phyloP scores from a whole-genome alignment of 306 rosid genomes.

The barrel medic (Medicago truncatula) region DNA sequence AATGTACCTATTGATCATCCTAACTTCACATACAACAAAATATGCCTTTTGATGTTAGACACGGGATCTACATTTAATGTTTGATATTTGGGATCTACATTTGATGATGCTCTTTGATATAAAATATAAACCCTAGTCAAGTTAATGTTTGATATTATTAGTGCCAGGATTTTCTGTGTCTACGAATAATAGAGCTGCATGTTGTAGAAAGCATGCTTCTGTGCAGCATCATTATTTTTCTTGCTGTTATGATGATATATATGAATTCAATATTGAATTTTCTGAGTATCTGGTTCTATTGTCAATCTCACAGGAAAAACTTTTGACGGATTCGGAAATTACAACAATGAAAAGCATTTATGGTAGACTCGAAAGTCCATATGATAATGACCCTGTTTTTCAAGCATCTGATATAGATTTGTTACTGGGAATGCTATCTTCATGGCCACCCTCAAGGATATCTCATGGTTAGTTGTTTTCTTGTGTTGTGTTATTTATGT shows the following conservation, averaged over 20 bases:
- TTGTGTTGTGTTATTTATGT: constrained; percentile 6
- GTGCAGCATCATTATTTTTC: constrained; percentile 25
- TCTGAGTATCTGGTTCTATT: constrained; percentile 29
- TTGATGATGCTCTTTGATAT: constrained; percentile 28
- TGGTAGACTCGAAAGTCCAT: no score
- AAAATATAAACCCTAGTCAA: constrained; percentile 4
- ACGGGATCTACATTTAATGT: constrained; percentile 4
- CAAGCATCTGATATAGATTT: constrained; percentile 69
- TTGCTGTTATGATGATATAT: constrained; percentile 26
- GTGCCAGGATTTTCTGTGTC: constrained; percentile 1
- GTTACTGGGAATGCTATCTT: constrained; percentile 68
- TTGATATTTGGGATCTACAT: not conserved
- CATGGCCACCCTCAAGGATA: constrained; percentile 78
- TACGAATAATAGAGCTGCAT: constrained; percentile 5
- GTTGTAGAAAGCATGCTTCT: constrained; percentile 38
- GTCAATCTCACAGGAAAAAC: constrained; percentile 51
- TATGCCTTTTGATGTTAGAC: constrained; percentile 21
- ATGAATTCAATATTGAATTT: constrained; percentile 23
- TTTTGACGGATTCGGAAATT: no score
- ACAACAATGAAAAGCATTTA: no score
- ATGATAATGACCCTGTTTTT: no score
- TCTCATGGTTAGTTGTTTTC: constrained; percentile 76
- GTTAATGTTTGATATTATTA: constrained; percentile 6
- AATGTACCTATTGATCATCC: constrained; percentile 10
- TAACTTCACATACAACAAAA: constrained; percentile 8